These are phyloP conservation scores for Aspergillus affinis DNA, from an alignment of 495 filamentous ascomycete genomes.

Conservation along the genomic window DNA sequence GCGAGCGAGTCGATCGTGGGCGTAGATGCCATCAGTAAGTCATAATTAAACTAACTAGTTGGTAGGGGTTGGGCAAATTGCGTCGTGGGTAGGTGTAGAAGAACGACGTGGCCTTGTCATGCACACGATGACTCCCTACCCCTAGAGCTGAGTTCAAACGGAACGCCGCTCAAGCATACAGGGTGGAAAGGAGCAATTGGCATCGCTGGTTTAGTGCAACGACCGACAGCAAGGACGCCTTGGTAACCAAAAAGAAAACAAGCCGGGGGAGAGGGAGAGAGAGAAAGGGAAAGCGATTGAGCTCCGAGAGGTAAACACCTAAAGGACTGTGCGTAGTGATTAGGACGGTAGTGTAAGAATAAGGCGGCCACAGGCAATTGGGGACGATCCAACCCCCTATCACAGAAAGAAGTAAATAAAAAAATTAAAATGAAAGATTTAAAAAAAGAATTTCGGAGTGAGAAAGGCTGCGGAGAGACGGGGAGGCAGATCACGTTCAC, in stretches of 20 bases:
- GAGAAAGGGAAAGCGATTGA: neutral
- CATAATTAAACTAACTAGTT: neutral
- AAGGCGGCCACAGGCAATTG: neutral
- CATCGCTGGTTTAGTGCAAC: slow-evolving; percentile 4
- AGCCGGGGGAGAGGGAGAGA: neutral
- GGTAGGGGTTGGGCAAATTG: neutral
- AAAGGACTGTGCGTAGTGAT: neutral
- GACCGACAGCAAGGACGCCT: neutral
- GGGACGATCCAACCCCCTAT: neutral
- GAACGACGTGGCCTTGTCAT: neutral
- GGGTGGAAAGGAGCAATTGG: slow-evolving; percentile 3
- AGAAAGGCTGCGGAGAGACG: neutral
- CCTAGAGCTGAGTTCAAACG: neutral
- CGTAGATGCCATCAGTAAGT: slow-evolving; percentile 12
- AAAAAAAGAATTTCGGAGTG: too few relatives aligned
- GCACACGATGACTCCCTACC: neutral
- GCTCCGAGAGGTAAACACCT: neutral
- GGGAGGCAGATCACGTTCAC: slow-evolving; percentile 2
- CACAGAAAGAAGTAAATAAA: slow-evolving; percentile 1
- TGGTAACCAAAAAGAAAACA: neutral
- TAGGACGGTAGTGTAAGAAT: neutral
- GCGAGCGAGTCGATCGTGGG: slow-evolving; percentile 20
- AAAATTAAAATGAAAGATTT: neutral
- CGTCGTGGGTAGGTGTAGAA: neutral
- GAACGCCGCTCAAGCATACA: neutral